Evolutionary conservation across 805 yeast species (phyloP).

Genomic region (Priceomyces carsonii): DNA sequence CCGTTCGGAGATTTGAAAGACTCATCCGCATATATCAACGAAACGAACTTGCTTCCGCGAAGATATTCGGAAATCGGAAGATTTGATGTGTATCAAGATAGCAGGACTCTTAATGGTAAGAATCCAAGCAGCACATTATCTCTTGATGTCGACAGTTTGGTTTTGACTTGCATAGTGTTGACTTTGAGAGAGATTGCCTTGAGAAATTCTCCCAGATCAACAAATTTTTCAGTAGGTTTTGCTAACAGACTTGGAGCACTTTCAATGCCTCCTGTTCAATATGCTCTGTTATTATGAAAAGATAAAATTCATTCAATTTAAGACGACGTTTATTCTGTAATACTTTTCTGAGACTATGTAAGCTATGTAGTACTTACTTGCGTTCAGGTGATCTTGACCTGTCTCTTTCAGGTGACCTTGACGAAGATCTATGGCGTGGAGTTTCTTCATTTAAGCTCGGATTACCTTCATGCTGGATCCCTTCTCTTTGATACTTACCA

Average conservation of each 20-base stretch:
- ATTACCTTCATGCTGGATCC: background rate
- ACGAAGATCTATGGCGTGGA: constrained; percentile 21
- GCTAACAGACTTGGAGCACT: background rate
- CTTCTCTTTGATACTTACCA: too few relatives aligned
- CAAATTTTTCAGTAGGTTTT: background rate
- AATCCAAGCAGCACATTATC: constrained; percentile 28
- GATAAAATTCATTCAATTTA: background rate
- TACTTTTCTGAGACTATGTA: background rate
- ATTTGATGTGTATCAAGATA: constrained; percentile 36
- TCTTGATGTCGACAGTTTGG: constrained; percentile 31
- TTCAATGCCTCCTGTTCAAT: background rate
- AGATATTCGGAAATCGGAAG: constrained; percentile 35
- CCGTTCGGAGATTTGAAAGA: constrained; percentile 41
- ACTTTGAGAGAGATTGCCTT: constrained; percentile 33
- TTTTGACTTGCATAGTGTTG: constrained; percentile 28
- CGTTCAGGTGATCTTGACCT: constrained; percentile 42
- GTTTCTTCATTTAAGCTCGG: constrained; percentile 3
- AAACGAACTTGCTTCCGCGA: constrained; percentile 29
- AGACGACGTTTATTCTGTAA: background rate
- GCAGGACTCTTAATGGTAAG: constrained; percentile 7
- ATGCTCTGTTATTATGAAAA: constrained; percentile 3
- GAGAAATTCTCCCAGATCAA: constrained; percentile 14
- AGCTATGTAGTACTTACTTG: constrained; percentile 10
- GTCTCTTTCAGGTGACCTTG: constrained; percentile 38
- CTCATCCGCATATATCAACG: constrained; percentile 20